These are phyloP conservation scores for Theobroma grandiflorum DNA, from an alignment of 441 rosid genomes.

Conservation along the genomic window DNA sequence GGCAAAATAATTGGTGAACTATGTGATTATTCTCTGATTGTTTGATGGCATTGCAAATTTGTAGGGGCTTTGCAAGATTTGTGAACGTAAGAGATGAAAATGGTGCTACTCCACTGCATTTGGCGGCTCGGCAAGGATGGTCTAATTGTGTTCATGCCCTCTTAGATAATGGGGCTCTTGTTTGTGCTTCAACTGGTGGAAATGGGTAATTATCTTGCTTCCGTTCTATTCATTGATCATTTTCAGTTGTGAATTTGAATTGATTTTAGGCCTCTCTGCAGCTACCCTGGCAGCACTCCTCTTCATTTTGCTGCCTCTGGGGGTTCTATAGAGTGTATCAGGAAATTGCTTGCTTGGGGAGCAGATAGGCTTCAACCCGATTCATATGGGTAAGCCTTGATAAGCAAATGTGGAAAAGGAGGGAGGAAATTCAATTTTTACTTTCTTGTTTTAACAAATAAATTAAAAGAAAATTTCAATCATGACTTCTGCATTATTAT, in stretches of 20 bases:
- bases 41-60: slow-evolving; percentile 21
- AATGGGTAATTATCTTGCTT: slow-evolving; percentile 28
- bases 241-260: not conserved
- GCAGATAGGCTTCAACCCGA: slow-evolving; percentile 34
- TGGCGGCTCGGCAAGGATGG: slow-evolving; percentile 29
- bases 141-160: slow-evolving; percentile 30
- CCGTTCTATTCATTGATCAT: not conserved
- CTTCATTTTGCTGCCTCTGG: slow-evolving; percentile 34
- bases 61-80: slow-evolving; percentile 30
- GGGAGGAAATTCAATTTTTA: not conserved
- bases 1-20: not conserved
- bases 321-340: slow-evolving; percentile 29
- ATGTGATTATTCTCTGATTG: slow-evolving; percentile 7
- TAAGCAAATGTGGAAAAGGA: not conserved
- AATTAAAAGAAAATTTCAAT: not conserved
- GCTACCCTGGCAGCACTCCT: slow-evolving; percentile 33
- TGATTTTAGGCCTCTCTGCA: slow-evolving; percentile 15
- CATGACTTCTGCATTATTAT: not conserved
- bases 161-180: slow-evolving; percentile 34
- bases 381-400: slow-evolving; percentile 24
- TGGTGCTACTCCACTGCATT: slow-evolving; percentile 31
- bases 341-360: slow-evolving; percentile 34
- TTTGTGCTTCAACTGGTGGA: slow-evolving; percentile 33
- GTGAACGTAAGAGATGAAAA: slow-evolving; percentile 32
- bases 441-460: not conserved